Evolutionary conservation across 2,329 filamentous ascomycete species (phyloP).

Genomic region (Epichloe baconii): DNA sequence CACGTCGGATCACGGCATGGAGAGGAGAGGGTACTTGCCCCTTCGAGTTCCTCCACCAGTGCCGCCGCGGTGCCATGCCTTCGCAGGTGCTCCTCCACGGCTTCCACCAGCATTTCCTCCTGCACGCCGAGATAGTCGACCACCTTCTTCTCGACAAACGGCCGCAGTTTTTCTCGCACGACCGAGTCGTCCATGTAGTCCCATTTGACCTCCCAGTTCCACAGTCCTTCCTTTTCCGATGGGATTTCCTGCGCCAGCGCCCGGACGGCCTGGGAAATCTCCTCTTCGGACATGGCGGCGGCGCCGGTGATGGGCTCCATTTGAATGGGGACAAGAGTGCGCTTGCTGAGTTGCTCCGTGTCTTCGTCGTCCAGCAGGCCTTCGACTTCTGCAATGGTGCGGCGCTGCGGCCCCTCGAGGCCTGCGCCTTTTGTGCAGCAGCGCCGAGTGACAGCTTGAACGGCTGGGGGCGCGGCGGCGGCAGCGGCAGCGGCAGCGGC

Average conservation of each 20-base stretch:
- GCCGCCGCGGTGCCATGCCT: constrained; percentile 63
- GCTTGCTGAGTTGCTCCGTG: constrained; percentile 55
- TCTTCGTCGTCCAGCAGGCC: constrained; percentile 92
- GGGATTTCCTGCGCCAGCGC: constrained; percentile 85
- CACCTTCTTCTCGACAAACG: constrained; percentile 97
- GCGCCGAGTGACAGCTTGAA: constrained; percentile 92
- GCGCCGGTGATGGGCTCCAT: constrained; percentile 55
- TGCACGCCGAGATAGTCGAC: constrained; percentile 93
- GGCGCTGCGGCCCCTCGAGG: constrained; percentile 46
- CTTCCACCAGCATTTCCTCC: constrained; percentile 88
- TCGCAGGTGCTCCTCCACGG: constrained; percentile 77
- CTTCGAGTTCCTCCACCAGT: constrained; percentile 72
- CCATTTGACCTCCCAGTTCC: constrained; percentile 91
- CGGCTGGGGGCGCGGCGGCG: constrained; percentile 46
- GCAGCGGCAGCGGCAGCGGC: constrained; percentile 9
- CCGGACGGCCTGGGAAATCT: constrained; percentile 68
- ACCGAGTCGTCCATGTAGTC: constrained; percentile 72
- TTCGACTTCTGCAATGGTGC: constrained; percentile 88
- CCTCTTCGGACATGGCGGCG: constrained; percentile 67
- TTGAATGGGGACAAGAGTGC: constrained; percentile 70
- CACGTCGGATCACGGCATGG: too few species aligned
- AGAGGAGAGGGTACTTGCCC: constrained; percentile 39
- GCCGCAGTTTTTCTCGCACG: constrained; percentile 73
- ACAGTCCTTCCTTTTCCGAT: constrained; percentile 70
- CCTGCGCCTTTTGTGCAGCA: constrained; percentile 60